Percentiles rank a stretch among this genome's conserved stretches.
phyloP scores from a whole-genome alignment of 805 yeast species.

The Kluyveromyces siamensis region DNA sequence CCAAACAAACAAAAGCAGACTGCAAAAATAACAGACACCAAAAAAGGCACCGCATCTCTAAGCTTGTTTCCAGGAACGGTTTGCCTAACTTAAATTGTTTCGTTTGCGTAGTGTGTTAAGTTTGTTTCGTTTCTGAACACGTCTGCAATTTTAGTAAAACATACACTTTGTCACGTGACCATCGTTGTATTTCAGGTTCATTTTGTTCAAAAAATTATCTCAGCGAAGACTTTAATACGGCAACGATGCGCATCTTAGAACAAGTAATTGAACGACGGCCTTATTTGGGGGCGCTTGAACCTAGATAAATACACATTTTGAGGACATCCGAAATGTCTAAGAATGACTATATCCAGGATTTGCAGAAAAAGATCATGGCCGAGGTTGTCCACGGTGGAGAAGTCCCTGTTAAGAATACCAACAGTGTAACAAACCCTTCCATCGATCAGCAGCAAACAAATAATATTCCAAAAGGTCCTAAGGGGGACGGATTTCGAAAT shows the following conservation, averaged over 20 bases:
- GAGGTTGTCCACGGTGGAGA: neutral
- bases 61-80: neutral
- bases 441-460: neutral
- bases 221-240: neutral
- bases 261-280: neutral
- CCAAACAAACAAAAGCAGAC: constrained; percentile 19
- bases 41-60: constrained; percentile 5
- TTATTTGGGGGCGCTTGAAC: neutral
- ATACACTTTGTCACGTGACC: too few species aligned
- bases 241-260: neutral
- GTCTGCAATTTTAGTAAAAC: neutral
- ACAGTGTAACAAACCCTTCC: neutral
- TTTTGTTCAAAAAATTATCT: too few species aligned
- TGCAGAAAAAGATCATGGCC: constrained; percentile 1
- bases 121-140: neutral
- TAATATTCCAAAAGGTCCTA: neutral
- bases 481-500: neutral
- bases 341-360: neutral
- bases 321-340: neutral
- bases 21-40: constrained; percentile 4
- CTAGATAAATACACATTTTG: neutral
- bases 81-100: too few species aligned
- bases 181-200: too few species aligned
- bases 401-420: neutral
- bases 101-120: too few species aligned